Base-by-base conservation (phyloP, 2,329 filamentous ascomycete species). In the Claviceps capensis region DNA sequence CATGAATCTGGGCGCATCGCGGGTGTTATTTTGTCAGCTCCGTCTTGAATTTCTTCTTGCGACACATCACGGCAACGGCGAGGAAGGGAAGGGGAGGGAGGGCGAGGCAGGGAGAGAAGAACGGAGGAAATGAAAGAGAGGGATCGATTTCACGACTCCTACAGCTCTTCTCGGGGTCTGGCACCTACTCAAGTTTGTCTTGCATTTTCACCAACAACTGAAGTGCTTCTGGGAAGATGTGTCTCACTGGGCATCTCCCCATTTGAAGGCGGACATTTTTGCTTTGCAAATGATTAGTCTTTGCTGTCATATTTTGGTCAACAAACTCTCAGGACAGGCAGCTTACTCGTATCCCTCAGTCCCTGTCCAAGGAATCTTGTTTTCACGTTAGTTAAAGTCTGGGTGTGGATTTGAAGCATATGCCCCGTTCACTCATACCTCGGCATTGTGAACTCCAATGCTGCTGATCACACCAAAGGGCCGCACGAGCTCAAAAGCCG, bases 261-360 rank as follows among this genome's bases (percentile, higher is more conserved):
- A 88, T 88, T 65, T 86, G 83, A 36, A 88, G 59, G 45, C 76
- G 79, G 54, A 89, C 59, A 57, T 89, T 89, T 67, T 89, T 89
- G 48, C 78, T 77, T 59, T 23, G 34, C 49, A 47, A 46, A 41
- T 42, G 59, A 50, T 45, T 3, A 54, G 55, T 34, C 59, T 63
- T 26, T 60, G 63, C 58, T 51, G 42, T 11, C 16, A 58, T 26
- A 52, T 51, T 34, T 54, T 23, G 17, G 2, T 1, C 19, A 30
- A 11, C 16, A 17, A 40, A 9, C 16, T 17, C 7, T 14, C 38
- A 8, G 51, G n/a, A 9, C 17, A 34, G 13, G 34, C 14, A 45
- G 22, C 70, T 62, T 63, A 75, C 74, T 65, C 67, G 60, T 82
- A 82, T 7, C 77, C 83, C 54, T 87, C 78, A 52, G 71, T 76